Evolutionary conservation across 2,329 filamentous ascomycete genomes (phyloP).

Genomic region (Diaporthe batatas): DNA sequence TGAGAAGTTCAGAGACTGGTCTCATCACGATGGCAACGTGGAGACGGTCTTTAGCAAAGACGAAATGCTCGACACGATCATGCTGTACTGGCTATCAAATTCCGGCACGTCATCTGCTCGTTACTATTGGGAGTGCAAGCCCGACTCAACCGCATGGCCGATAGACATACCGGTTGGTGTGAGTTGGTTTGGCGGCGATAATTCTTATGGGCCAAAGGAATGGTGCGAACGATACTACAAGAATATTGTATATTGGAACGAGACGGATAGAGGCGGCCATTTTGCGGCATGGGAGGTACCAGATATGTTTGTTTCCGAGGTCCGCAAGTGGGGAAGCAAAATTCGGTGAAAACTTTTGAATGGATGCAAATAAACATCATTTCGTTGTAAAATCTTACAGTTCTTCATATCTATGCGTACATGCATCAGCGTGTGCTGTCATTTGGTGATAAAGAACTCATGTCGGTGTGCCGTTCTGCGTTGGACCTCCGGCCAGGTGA

Average conservation of each 20-base stretch:
- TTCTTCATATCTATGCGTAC: no score
- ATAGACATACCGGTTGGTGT: slow-evolving; percentile 11
- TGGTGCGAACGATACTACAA: slow-evolving; percentile 16
- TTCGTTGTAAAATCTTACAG: no score
- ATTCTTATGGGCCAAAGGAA: slow-evolving; percentile 7
- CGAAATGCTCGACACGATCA: slow-evolving; percentile 9
- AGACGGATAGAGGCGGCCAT: slow-evolving; percentile 8
- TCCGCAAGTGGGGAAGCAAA: not conserved
- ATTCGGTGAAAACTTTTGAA: slow-evolving; percentile 4
- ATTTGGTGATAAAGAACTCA: no score
- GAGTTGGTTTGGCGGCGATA: slow-evolving; percentile 16
- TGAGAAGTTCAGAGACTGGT: slow-evolving; percentile 8
- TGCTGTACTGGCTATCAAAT: slow-evolving; percentile 19
- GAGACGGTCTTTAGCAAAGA: slow-evolving; percentile 5
- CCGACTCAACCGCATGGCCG: slow-evolving; percentile 8
- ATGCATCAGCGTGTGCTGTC: no score
- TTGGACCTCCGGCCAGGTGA: no score
- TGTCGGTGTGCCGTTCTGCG: no score
- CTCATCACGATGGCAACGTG: slow-evolving; percentile 11
- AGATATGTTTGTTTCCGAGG: not conserved
- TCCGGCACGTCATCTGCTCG: slow-evolving; percentile 18
- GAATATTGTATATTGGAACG: slow-evolving; percentile 8
- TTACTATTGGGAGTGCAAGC: slow-evolving; percentile 16
- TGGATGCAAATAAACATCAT: not conserved
- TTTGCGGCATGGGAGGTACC: slow-evolving; percentile 21